Evolutionary conservation across 2,329 filamentous ascomycete species (phyloP).

Genomic region (Leptographium galeiforme): DNA sequence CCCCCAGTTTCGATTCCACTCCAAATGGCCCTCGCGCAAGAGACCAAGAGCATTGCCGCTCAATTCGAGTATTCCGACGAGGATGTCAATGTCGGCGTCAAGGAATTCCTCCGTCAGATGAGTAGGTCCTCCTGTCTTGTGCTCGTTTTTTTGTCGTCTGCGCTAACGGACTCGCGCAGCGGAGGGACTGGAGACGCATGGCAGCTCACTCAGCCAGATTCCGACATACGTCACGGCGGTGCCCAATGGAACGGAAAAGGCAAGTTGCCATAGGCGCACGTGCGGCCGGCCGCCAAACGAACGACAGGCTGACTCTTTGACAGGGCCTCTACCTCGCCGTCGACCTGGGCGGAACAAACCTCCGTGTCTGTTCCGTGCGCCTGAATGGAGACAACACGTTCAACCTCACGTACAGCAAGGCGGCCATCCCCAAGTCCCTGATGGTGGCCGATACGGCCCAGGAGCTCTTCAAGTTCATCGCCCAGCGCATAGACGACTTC

Average conservation of each 20-base stretch:
- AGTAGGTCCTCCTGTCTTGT: constrained; percentile 23
- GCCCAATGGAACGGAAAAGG: constrained; percentile 95
- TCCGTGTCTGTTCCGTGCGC: constrained; percentile 89
- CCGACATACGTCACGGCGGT: constrained; percentile 93
- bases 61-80: constrained; percentile 76
- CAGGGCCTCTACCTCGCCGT: constrained; percentile 92
- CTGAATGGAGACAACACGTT: constrained; percentile 93
- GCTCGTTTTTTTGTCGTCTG: neutral
- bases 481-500: constrained; percentile 83
- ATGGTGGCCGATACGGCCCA: constrained; percentile 80
- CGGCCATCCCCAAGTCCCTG: constrained; percentile 75
- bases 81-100: constrained; percentile 65
- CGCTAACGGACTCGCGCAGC: constrained; percentile 30
- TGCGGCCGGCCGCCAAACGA: too few species aligned
- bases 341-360: constrained; percentile 96
- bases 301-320: neutral
- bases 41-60: constrained; percentile 66
- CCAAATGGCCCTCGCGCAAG: constrained; percentile 50
- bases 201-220: constrained; percentile 82
- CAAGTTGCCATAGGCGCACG: constrained; percentile 19
- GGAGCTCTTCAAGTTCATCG: constrained; percentile 84
- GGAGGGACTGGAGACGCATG: constrained; percentile 67
- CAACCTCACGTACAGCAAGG: constrained; percentile 83
- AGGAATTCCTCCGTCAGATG: constrained; percentile 81
- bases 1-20: constrained; percentile 40